Evolutionary conservation across 1,139 yeast species (phyloP).

Genomic region (Meyerozyma sp.): DNA sequence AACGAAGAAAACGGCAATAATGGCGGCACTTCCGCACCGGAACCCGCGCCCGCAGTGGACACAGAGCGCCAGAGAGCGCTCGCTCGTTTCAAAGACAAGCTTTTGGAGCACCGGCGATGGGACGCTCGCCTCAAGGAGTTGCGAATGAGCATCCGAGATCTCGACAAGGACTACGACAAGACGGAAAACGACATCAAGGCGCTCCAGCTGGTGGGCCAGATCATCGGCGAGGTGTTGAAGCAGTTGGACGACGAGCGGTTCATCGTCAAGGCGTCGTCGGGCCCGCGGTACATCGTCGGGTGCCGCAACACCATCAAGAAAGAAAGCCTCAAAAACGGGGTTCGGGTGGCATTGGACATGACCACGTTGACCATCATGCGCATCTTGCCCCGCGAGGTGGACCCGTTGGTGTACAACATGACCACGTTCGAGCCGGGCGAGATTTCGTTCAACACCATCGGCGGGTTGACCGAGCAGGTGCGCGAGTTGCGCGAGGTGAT

Average conservation of each 20-base stretch:
- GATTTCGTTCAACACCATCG: conserved; percentile 89
- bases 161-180: conserved; percentile 81
- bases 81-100: conserved; percentile 73
- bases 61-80: conserved; percentile 80
- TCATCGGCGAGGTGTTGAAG: conserved; percentile 95
- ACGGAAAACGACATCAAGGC: conserved; percentile 98
- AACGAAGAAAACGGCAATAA: conserved; percentile 18
- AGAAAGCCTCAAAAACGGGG: conserved; percentile 83
- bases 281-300: conserved; percentile 97
- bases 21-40: conserved; percentile 4
- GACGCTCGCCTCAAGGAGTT: conserved; percentile 86
- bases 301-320: conserved; percentile 91
- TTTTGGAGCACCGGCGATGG: conserved; percentile 92
- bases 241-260: conserved; percentile 93
- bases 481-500: conserved; percentile 96
- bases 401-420: conserved; percentile 97
- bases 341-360: conserved; percentile 95
- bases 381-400: conserved; percentile 95
- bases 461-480: conserved; percentile 94
- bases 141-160: conserved; percentile 75
- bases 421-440: conserved; percentile 97
- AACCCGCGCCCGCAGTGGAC: conserved; percentile 36
- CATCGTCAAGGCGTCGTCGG: conserved; percentile 94
- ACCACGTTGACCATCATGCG: conserved; percentile 98
- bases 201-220: conserved; percentile 94